phyloP scores from a whole-genome alignment of 2,329 filamentous ascomycete genomes.

The Thielaviopsis populi region DNA sequence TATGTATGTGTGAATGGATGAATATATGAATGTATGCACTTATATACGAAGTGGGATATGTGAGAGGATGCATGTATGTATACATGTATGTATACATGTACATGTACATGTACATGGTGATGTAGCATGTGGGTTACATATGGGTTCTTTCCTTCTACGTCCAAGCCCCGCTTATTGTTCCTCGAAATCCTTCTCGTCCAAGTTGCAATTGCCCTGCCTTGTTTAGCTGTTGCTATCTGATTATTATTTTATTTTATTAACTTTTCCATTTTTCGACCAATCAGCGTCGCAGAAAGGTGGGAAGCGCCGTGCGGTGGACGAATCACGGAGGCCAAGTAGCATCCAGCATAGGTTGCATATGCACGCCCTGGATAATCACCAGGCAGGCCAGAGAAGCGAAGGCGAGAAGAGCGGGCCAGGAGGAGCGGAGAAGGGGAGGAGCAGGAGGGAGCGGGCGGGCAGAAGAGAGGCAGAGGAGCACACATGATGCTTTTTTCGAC shows the following conservation, averaged over 20 bases:
- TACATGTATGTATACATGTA: background rate
- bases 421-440: background rate
- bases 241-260: background rate
- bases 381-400: background rate
- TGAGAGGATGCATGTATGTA: background rate
- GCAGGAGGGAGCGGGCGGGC: background rate
- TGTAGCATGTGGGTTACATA: background rate
- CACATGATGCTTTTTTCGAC: background rate
- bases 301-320: background rate
- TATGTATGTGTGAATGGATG: no score
- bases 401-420: background rate
- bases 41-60: no score
- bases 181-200: background rate
- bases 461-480: background rate
- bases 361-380: background rate
- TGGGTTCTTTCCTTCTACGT: slow-evolving; percentile 1
- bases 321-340: background rate
- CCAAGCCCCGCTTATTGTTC: slow-evolving; percentile 2
- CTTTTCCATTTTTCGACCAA: background rate
- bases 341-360: background rate
- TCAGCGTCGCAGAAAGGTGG: background rate
- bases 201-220: slow-evolving; percentile 1
- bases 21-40: background rate
- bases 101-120: background rate
- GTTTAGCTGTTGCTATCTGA: background rate